A percentile compares a stretch with the other conserved stretches of the same genome.
These are phyloP conservation scores for Thuidium tamariscinum DNA, from an alignment of 225 moss, liverwort and hornwort genomes.

Conservation along the genomic window DNA sequence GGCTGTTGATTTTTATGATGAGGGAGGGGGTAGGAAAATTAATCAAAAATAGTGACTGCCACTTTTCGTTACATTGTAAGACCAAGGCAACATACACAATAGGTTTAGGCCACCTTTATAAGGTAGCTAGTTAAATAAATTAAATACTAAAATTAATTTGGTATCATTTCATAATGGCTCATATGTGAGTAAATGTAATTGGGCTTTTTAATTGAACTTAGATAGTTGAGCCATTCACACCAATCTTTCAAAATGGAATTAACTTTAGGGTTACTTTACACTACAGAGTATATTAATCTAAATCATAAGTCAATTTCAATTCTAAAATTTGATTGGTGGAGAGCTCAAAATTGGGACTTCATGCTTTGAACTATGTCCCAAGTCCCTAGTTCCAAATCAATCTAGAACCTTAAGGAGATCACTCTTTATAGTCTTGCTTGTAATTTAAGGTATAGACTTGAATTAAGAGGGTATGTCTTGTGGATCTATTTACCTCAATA, in stretches of 20 bases:
- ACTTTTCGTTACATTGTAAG: too few species aligned
- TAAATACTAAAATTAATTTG: background rate
- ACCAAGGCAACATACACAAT: too few species aligned
- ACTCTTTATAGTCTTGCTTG: too few species aligned
- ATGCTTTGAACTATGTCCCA: rapidly evolving
- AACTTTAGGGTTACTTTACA: background rate
- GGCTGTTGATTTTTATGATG: too few species aligned
- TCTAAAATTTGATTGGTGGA: background rate
- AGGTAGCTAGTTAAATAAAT: background rate
- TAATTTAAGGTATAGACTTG: too few species aligned
- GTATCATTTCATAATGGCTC: rapidly evolving
- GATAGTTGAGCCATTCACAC: background rate
- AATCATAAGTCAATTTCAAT: background rate
- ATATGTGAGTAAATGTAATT: background rate
- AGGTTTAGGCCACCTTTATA: too few species aligned
- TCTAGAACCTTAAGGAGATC: too few species aligned
- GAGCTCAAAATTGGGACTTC: background rate
- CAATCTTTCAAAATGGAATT: rapidly evolving
- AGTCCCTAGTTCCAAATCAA: background rate
- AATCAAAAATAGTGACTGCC: too few species aligned
- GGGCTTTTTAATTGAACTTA: background rate
- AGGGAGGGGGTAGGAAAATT: too few species aligned
- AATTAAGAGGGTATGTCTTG: too few species aligned
- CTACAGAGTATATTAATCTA: too few species aligned
- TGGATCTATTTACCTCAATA: too few species aligned